These are phyloP conservation scores for Cladorrhinum sp. DNA, from an alignment of 2,329 filamentous ascomycete species.

Conservation along the genomic window DNA sequence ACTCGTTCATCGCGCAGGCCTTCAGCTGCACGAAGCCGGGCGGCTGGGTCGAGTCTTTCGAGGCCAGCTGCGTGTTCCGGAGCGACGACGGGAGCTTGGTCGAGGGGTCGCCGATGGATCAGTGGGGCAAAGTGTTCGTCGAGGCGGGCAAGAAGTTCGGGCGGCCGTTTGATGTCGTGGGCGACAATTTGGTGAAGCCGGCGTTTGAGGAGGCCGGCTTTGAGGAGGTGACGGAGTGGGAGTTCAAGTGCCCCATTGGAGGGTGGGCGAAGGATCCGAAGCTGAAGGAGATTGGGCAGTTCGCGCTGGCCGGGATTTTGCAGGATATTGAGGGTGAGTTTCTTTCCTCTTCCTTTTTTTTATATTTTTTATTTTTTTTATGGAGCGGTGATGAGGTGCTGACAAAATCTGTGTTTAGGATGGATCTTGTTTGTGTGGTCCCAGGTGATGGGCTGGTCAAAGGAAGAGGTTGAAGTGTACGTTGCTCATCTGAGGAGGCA, in stretches of 20 bases:
- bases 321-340: too few species aligned
- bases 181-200: conserved; percentile 6
- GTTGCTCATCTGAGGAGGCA: too few species aligned
- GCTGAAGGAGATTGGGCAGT: conserved; percentile 14
- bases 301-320: too few species aligned
- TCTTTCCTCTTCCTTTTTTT: too few species aligned
- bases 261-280: conserved; percentile 9
- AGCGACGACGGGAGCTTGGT: conserved; percentile 29
- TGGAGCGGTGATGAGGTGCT: too few species aligned
- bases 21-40: conserved; percentile 2
- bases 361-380: too few species aligned
- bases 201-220: conserved; percentile 22
- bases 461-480: too few species aligned
- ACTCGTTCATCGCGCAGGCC: background rate
- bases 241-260: conserved; percentile 17
- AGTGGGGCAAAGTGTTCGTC: conserved; percentile 24
- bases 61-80: conserved; percentile 19
- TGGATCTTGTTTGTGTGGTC: too few species aligned
- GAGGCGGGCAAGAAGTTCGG: conserved; percentile 12
- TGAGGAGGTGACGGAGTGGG: conserved; percentile 20
- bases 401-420: too few species aligned
- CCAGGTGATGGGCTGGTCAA: too few species aligned
- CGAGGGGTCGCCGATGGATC: conserved; percentile 21
- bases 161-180: conserved; percentile 9
- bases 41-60: conserved; percentile 18